A percentile compares a stretch with the other conserved stretches of the same genome.
These are phyloP conservation scores for Pyrenophora teres DNA, from an alignment of 2,329 filamentous ascomycete genomes.

Conservation along the genomic window DNA sequence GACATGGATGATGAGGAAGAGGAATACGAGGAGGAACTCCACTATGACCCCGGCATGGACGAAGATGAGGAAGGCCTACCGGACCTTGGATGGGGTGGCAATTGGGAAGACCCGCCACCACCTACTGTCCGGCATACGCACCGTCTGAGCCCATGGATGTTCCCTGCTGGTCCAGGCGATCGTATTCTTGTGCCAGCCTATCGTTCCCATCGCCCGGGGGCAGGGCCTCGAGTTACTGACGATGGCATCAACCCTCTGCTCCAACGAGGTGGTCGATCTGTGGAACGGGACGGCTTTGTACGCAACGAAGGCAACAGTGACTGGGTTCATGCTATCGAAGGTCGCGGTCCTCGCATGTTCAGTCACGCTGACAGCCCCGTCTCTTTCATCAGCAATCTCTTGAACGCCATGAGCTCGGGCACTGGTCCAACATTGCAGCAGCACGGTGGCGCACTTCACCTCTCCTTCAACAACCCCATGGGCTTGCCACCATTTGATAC, in stretches of 20 bases:
- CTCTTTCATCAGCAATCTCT: constrained; percentile 62
- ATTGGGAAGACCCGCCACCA: constrained; percentile 53
- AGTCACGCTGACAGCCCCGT: constrained; percentile 55
- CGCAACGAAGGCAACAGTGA: constrained; percentile 54
- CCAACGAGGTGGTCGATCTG: constrained; percentile 60
- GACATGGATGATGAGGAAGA: constrained; percentile 69
- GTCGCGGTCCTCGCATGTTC: constrained; percentile 51
- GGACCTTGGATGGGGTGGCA: constrained; percentile 56
- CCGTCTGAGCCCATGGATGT: constrained; percentile 64
- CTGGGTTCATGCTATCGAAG: constrained; percentile 59
- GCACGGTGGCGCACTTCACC: constrained; percentile 55
- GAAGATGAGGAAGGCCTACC: constrained; percentile 52
- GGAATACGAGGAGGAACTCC: constrained; percentile 69
- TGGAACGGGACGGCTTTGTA: constrained; percentile 30
- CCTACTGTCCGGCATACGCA: constrained; percentile 55
- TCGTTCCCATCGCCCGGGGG: constrained; percentile 59
- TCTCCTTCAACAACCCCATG: constrained; percentile 54
- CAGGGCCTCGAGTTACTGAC: constrained; percentile 65
- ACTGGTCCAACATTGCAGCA: constrained; percentile 34
- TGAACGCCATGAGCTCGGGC: constrained; percentile 59
- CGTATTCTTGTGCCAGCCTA: constrained; percentile 51
- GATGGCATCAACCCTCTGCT: constrained; percentile 88
- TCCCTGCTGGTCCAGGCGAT: constrained; percentile 60
- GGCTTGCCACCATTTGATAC: constrained; percentile 42
- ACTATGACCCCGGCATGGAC: constrained; percentile 57